Evolutionary conservation across 352 stramenopile genomes (phyloP).

Genomic region (Pythium aristosporum): DNA sequence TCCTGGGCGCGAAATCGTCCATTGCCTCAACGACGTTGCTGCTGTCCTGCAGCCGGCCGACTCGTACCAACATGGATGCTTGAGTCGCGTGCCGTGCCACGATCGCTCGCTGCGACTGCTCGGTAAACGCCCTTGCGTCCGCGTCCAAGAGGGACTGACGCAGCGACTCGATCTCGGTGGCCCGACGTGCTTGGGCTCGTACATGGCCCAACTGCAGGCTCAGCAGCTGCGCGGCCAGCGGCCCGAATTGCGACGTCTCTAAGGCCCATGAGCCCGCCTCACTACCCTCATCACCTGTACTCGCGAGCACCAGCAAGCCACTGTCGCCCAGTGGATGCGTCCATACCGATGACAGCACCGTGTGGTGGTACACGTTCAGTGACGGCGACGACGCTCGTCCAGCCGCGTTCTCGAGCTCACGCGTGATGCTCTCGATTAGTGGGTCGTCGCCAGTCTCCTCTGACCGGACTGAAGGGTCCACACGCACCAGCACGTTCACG

Average conservation of each 20-base stretch:
- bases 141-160: not conserved
- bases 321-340: not conserved
- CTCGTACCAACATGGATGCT: not conserved
- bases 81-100: not conserved
- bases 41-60: not conserved
- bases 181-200: too few species aligned
- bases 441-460: not conserved
- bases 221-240: not conserved
- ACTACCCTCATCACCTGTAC: not conserved
- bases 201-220: not conserved
- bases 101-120: not conserved
- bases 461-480: too few species aligned
- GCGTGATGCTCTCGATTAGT: not conserved
- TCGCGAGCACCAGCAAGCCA: slow-evolving; percentile 8
- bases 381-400: not conserved
- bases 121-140: not conserved
- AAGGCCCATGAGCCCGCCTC: not conserved
- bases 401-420: not conserved
- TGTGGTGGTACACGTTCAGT: slow-evolving; percentile 9
- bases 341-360: not conserved
- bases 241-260: not conserved
- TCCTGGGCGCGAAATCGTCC: not conserved
- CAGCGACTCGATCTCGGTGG: not conserved
- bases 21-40: not conserved
- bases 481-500: slow-evolving; percentile 2